Evolutionary conservation across 2,329 filamentous ascomycete species (phyloP).

Genomic region (Cercospora nicotianae): DNA sequence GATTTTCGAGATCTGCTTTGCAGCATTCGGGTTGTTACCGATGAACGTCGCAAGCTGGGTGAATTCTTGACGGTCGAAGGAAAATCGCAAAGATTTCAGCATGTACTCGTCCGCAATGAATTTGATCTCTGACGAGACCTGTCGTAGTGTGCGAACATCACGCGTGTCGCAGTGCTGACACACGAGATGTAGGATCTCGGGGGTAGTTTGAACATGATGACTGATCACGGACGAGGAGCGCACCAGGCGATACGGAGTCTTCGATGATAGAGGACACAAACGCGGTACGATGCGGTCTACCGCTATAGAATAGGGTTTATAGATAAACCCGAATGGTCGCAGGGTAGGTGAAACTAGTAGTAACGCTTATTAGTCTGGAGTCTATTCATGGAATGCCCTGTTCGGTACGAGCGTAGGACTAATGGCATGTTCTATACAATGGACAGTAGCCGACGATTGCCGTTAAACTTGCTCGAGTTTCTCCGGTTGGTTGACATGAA

Average conservation of each 20-base stretch:
- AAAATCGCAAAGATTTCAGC: not conserved
- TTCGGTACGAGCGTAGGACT: not conserved
- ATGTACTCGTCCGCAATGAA: not conserved
- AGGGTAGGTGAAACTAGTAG: not conserved
- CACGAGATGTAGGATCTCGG: not conserved
- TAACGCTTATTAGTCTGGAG: not conserved
- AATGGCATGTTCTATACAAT: not conserved
- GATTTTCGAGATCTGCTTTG: not conserved
- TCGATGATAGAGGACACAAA: not conserved
- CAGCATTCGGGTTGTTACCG: not conserved
- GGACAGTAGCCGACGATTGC: not conserved
- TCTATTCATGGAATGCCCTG: not conserved
- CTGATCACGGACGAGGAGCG: not conserved
- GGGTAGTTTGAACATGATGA: not conserved
- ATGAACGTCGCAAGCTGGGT: not conserved
- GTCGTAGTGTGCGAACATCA: not conserved
- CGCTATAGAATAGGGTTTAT: not conserved
- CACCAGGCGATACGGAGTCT: not conserved
- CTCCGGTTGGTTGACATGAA: not conserved
- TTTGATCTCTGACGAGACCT: not conserved
- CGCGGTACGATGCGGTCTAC: no score
- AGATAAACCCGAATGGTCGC: not conserved
- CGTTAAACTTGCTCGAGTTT: not conserved
- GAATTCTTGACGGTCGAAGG: not conserved
- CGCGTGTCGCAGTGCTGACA: not conserved